These are phyloP conservation scores for Collybia nuda DNA, from an alignment of 768 basidiomycete species.

Conservation along the genomic window DNA sequence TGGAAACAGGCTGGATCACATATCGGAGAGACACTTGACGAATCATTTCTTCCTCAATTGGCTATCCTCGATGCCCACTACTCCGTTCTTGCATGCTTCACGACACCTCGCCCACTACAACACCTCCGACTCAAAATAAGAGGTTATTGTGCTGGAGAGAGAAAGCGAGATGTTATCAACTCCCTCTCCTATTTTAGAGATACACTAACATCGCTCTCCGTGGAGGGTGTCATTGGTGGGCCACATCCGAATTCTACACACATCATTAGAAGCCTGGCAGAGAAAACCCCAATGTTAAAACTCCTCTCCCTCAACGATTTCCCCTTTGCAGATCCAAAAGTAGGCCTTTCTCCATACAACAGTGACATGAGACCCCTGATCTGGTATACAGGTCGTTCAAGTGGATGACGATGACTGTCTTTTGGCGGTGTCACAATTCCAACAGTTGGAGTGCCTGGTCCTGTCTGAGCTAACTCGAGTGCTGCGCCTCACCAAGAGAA, in stretches of 20 bases:
- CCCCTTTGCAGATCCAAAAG: neutral
- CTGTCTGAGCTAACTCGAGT: neutral
- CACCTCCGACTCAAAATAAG: conserved; percentile 10
- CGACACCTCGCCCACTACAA: conserved; percentile 7
- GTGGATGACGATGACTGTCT: neutral
- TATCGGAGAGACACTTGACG: conserved; percentile 5
- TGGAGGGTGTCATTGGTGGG: conserved; percentile 8
- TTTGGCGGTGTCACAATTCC: conserved; percentile 2
- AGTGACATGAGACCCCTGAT: neutral
- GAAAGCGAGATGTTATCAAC: conserved; percentile 6
- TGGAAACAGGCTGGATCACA: conserved; percentile 14
- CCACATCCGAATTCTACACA: neutral
- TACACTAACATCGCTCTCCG: conserved; percentile 8
- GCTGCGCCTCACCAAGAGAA: neutral
- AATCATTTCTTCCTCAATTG: conserved; percentile 11
- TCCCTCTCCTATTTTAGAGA: conserved; percentile 10
- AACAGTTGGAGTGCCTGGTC: conserved; percentile 6
- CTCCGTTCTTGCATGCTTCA: conserved; percentile 11
- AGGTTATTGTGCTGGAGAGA: neutral
- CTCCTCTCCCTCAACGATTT: neutral
- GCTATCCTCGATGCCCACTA: conserved; percentile 12
- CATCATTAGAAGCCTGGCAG: neutral
- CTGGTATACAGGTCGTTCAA: neutral
- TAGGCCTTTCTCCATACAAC: neutral
- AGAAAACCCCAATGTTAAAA: neutral